Evolutionary conservation across 1,284 basidiomycete genomes (phyloP).

Genomic region (Stygiomarasmius scandens): DNA sequence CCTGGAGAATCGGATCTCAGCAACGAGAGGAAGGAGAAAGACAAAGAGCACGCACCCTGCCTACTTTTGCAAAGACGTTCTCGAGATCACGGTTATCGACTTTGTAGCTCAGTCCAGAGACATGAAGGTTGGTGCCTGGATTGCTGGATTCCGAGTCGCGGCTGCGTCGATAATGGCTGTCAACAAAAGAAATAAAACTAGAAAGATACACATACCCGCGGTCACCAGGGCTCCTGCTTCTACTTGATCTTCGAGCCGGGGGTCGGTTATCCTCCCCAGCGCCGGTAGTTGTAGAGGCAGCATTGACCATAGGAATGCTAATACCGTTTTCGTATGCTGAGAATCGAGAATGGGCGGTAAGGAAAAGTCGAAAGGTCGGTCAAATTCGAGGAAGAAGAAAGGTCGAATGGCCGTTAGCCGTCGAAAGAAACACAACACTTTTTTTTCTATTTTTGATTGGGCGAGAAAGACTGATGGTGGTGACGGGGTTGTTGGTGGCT

Average conservation of each 20-base stretch:
- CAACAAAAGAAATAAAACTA: background rate
- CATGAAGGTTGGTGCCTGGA: slow-evolving; percentile 96
- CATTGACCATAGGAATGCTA: slow-evolving; percentile 66
- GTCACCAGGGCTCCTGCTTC: slow-evolving; percentile 71
- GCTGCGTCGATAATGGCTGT: slow-evolving; percentile 16
- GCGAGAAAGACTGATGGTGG: too few relatives aligned
- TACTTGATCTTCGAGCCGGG: slow-evolving; percentile 60
- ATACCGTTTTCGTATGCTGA: slow-evolving; percentile 82
- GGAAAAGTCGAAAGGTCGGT: too few relatives aligned
- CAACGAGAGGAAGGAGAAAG: background rate
- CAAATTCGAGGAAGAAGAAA: too few relatives aligned
- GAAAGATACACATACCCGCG: slow-evolving; percentile 52
- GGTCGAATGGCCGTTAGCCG: too few relatives aligned
- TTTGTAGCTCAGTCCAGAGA: slow-evolving; percentile 81
- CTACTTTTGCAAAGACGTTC: slow-evolving; percentile 85
- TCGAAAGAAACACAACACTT: too few relatives aligned
- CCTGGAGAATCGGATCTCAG: slow-evolving; percentile 43
- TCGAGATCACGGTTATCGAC: slow-evolving; percentile 90
- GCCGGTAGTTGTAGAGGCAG: slow-evolving; percentile 41
- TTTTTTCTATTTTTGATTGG: too few relatives aligned
- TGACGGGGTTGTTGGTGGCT: too few relatives aligned
- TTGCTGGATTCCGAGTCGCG: slow-evolving; percentile 54
- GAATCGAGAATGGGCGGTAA: slow-evolving; percentile 15
- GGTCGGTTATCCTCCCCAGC: slow-evolving; percentile 38
- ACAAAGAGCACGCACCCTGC: slow-evolving; percentile 64